Evolutionary conservation across 1,284 basidiomycete species (phyloP).

Genomic region (Cerrena zonata): DNA sequence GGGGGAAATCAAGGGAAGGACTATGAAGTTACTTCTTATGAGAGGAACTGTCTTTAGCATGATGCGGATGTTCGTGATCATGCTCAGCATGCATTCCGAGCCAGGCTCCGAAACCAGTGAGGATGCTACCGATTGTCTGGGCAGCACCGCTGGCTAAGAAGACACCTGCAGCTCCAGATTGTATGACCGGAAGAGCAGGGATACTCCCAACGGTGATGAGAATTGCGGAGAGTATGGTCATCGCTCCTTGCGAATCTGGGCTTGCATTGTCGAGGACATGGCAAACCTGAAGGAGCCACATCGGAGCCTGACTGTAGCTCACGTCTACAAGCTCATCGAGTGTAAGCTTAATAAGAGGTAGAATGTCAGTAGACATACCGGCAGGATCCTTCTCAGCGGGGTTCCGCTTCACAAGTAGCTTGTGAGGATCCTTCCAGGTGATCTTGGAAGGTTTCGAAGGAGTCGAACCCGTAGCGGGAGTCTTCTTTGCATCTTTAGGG

Average conservation of each 20-base stretch:
- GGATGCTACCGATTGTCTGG: conserved; percentile 64
- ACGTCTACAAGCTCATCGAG: neutral
- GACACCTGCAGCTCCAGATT: conserved; percentile 55
- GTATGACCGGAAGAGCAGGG: conserved; percentile 56
- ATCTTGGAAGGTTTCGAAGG: neutral
- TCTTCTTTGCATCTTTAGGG: neutral
- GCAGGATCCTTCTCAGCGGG: conserved; percentile 4
- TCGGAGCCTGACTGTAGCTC: conserved; percentile 41
- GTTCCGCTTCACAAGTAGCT: neutral
- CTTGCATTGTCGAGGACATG: conserved; percentile 62
- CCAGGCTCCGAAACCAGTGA: conserved; percentile 49
- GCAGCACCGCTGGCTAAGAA: conserved; percentile 57
- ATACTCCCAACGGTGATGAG: conserved; percentile 67
- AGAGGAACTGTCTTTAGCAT: no score
- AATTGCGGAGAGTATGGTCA: conserved; percentile 63
- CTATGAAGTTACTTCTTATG: no score
- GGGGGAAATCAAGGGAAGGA: no score
- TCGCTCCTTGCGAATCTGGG: conserved; percentile 60
- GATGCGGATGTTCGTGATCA: no score
- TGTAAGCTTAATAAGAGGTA: neutral
- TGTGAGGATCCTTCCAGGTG: neutral
- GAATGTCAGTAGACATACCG: neutral
- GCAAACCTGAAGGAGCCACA: conserved; percentile 67
- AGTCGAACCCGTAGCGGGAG: neutral
- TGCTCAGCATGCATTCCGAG: neutral